Evolutionary conservation across 2,329 filamentous ascomycete species (phyloP), one percentile per base, ranked within the genome.

Genomic region (Cercospora sesami): DNA sequence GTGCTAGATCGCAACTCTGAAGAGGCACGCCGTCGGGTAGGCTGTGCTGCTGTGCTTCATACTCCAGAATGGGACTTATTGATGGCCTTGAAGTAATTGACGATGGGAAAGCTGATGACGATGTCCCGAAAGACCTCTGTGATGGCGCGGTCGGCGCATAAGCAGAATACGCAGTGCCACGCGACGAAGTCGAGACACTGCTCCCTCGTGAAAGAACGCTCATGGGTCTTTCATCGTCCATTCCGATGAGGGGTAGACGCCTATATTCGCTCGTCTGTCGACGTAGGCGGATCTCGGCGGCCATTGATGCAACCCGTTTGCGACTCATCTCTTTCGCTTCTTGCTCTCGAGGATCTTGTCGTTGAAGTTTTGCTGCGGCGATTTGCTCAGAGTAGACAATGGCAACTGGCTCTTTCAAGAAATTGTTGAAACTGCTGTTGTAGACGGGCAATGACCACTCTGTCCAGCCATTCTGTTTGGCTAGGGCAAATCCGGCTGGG

Each of bases 361-460:
- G 65, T 2, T 77, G 36, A 68, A 74, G 63, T 51, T 73, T 69
- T 21, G 71, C 70, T 4, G 70, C 71, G 14, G 78, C 78, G 55
- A 83, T 79, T 70, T 80, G 81, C 69, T 85, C 83, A 74, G 87
- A 85, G 75, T 89, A 90, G 21, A 87, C 82, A 23, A 86, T 84
- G 0, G 85, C 83, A 33, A 89, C 82, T 1, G 87, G 86, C 74
- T 89, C 86, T 67, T 86, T 86, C 66, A 90, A 80, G 76, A 90
- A 90, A 3, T 81, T 84, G 12, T 81, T 80, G 18, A 86, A 84
- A 63, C 82, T 85, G 53, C 80, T 79, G 58, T 82, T 68, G 69
- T 73, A 72, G 9, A 80, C 75, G 0, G 84, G 83, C 7, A 81
- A 79, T 10, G 81, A 81, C 87, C 87, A 90, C 60, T 81, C 80